These are phyloP conservation scores for Liquidambar formosana DNA, from an alignment of 164 flowering plant genomes.

Conservation along the genomic window DNA sequence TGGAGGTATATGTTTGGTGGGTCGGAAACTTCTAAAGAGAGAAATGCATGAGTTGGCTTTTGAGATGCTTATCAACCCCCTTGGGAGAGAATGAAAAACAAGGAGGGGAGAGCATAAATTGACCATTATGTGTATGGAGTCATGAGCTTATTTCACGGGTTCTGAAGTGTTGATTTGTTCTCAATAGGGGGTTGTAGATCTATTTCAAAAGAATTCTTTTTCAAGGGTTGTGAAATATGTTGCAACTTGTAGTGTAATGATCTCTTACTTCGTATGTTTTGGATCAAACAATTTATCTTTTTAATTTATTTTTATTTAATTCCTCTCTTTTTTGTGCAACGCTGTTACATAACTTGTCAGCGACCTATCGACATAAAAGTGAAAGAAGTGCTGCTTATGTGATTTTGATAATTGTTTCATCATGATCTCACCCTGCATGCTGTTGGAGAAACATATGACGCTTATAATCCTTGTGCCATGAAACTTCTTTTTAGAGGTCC, in stretches of 20 bases:
- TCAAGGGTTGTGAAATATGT: background rate
- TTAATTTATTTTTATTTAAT: background rate
- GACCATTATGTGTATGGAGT: conserved; percentile 1
- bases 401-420: too few species aligned
- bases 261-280: background rate
- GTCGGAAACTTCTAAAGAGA: background rate
- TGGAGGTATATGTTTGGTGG: conserved; percentile 2
- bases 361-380: too few species aligned
- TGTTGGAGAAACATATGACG: too few species aligned
- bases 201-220: background rate
- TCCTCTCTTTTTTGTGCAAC: background rate
- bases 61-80: conserved; percentile 7
- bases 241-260: background rate
- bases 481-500: too few species aligned
- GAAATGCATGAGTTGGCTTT: conserved; percentile 1
- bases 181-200: background rate
- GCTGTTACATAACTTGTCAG: background rate
- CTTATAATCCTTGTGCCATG: too few species aligned
- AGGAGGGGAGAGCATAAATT: background rate
- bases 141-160: background rate
- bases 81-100: background rate
- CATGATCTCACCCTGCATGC: too few species aligned
- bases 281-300: background rate
- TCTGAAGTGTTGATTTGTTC: background rate
- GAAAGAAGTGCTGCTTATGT: too few species aligned